phyloP scores from a whole-genome alignment of 1,284 basidiomycete species.

The Puccinia triticina region DNA sequence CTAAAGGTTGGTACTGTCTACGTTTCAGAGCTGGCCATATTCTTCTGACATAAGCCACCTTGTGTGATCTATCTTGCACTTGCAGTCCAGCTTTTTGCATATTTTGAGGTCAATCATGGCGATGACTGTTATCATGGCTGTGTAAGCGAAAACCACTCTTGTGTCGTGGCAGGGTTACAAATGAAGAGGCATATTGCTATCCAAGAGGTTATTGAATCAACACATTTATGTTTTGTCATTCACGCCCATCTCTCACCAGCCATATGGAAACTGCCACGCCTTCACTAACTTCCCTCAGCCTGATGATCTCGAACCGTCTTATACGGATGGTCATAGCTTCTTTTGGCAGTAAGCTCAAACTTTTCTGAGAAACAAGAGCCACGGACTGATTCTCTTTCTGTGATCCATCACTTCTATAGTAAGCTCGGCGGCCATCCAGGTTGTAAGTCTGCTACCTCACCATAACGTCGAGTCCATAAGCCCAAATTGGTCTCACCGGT shows the following conservation, averaged over 20 bases:
- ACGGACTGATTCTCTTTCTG: not conserved
- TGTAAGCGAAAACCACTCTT: slow-evolving; percentile 3
- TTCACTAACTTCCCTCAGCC: slow-evolving; percentile 12
- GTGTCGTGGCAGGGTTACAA: not conserved
- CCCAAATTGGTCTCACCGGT: not conserved
- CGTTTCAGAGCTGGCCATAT: not conserved
- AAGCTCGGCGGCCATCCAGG: not conserved
- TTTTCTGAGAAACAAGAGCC: not conserved
- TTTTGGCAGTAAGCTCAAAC: slow-evolving; percentile 20
- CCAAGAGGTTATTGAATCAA: not conserved
- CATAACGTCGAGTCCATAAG: not conserved
- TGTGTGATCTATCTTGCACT: not conserved
- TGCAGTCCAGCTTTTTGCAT: slow-evolving; percentile 20
- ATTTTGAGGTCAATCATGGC: slow-evolving; percentile 22
- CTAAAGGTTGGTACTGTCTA: not conserved
- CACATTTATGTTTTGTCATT: not conserved
- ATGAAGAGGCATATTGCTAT: not conserved
- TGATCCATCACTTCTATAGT: not conserved
- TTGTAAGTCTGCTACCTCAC: not conserved
- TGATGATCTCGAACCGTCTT: slow-evolving; percentile 13
- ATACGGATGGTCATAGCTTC: slow-evolving; percentile 15
- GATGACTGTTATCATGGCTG: slow-evolving; percentile 21
- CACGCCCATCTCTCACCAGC: not conserved
- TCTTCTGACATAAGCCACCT: not conserved
- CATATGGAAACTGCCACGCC: slow-evolving; percentile 21